Evolutionary conservation across 169 alveolate species (phyloP).

Genomic region (Cryptosporidium ryanae): DNA sequence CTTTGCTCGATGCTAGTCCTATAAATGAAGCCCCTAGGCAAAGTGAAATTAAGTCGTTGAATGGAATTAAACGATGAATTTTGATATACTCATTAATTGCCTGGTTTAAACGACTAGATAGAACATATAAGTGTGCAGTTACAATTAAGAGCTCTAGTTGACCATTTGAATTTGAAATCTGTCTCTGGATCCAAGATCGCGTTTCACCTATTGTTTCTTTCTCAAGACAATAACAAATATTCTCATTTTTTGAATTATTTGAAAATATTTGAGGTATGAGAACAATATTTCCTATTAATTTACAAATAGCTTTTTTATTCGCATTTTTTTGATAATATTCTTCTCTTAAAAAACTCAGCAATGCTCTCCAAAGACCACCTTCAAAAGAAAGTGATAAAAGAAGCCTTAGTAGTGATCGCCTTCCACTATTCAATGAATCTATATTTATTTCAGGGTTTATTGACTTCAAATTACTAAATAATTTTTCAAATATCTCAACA

Average conservation of each 20-base stretch:
- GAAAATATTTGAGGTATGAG: constrained; percentile 38
- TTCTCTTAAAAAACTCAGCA: constrained; percentile 47
- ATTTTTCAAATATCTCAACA: constrained; percentile 58
- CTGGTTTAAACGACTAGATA: constrained; percentile 52
- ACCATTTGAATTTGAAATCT: constrained; percentile 14
- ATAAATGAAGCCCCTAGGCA: constrained; percentile 51
- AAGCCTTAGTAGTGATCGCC: constrained; percentile 18
- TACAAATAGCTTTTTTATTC: constrained; percentile 27
- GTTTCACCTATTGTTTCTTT: constrained; percentile 71
- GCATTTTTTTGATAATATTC: constrained; percentile 36
- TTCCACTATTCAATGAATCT: constrained; percentile 19
- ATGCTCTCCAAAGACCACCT: constrained; percentile 70
- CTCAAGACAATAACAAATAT: constrained; percentile 20
- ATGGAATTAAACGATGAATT: constrained; percentile 37
- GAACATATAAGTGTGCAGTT: constrained; percentile 61
- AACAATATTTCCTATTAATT: constrained; percentile 30
- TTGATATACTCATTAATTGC: constrained; percentile 48
- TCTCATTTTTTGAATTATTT: background rate
- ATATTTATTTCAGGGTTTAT: constrained; percentile 40
- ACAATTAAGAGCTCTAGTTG: constrained; percentile 21
- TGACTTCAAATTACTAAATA: constrained; percentile 14
- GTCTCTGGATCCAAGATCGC: constrained; percentile 74
- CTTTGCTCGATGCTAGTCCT: constrained; percentile 51
- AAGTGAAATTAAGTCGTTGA: constrained; percentile 39
- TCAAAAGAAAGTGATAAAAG: constrained; percentile 46